phyloP scores from a whole-genome alignment of 352 stramenopile genomes.

The Phytophthora tentaculata region DNA sequence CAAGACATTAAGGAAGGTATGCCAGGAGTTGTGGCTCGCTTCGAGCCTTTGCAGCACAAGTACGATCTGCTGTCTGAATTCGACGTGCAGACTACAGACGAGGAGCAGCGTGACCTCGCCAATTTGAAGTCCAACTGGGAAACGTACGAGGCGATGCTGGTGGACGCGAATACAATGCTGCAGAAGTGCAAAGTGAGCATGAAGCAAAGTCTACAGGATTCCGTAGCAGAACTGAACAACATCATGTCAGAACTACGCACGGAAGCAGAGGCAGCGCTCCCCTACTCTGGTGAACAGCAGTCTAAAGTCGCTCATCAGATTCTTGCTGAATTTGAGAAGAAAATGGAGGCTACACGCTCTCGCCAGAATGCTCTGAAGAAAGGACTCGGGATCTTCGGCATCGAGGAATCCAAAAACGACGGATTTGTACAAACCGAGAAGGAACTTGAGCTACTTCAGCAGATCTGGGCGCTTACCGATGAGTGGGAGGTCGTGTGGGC shows the following conservation, averaged over 20 bases:
- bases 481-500: constrained; percentile 93
- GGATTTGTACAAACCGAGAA: constrained; percentile 87
- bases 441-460: constrained; percentile 88
- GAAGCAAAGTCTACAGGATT: constrained; percentile 95
- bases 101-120: constrained; percentile 78
- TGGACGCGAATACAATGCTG: constrained; percentile 89
- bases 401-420: constrained; percentile 89
- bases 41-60: constrained; percentile 87
- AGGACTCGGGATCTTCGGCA: constrained; percentile 93
- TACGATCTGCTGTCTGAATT: constrained; percentile 90
- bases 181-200: constrained; percentile 95
- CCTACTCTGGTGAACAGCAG: constrained; percentile 73
- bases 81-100: constrained; percentile 88
- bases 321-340: constrained; percentile 89
- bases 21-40: constrained; percentile 68
- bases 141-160: constrained; percentile 84
- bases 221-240: constrained; percentile 84
- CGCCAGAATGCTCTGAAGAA: constrained; percentile 85
- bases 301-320: constrained; percentile 63
- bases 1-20: constrained; percentile 89
- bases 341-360: constrained; percentile 79
- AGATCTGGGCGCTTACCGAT: constrained; percentile 90
- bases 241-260: constrained; percentile 83
- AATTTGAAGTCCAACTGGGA: constrained; percentile 85
- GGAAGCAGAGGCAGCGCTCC: constrained; percentile 77